Percentiles rank a stretch among this genome's conserved stretches.
phyloP scores from a whole-genome alignment of 176 grass and related monocot species.

The Zea luxurians region DNA sequence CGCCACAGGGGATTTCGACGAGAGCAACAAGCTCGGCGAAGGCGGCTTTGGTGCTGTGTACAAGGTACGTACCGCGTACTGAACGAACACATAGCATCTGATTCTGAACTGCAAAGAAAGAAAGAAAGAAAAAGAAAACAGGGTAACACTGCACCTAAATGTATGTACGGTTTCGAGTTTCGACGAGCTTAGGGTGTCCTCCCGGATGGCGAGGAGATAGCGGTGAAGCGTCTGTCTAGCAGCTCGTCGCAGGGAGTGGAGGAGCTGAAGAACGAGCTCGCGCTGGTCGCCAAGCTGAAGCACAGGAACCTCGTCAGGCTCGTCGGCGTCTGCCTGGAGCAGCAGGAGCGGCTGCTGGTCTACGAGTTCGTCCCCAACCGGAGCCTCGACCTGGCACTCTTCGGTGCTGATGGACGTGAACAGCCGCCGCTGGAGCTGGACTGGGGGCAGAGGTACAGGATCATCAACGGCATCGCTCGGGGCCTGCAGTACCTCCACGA shows the following conservation, averaged over 20 bases:
- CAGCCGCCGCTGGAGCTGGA: slow-evolving; percentile 2
- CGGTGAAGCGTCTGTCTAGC: slow-evolving; percentile 28
- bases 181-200: background rate
- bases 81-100: background rate
- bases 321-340: slow-evolving; percentile 31
- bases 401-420: slow-evolving; percentile 11
- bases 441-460: slow-evolving; percentile 47
- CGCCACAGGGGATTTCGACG: slow-evolving; percentile 39
- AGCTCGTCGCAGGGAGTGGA: slow-evolving; percentile 23
- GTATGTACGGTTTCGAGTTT: background rate
- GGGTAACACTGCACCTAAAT: no score
- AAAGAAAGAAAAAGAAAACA: background rate
- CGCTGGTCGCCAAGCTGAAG: slow-evolving; percentile 25
- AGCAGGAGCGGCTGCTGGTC: slow-evolving; percentile 27
- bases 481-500: slow-evolving; percentile 74
- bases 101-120: background rate
- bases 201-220: slow-evolving; percentile 26
- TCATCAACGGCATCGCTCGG: slow-evolving; percentile 56
- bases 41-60: slow-evolving; percentile 50
- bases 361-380: slow-evolving; percentile 35
- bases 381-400: slow-evolving; percentile 25
- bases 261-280: slow-evolving; percentile 42
- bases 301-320: slow-evolving; percentile 45
- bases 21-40: slow-evolving; percentile 50
- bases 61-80: slow-evolving; percentile 23